phyloP scores from a whole-genome alignment of 352 stramenopile genomes.

The Phytophthora citrophthora region DNA sequence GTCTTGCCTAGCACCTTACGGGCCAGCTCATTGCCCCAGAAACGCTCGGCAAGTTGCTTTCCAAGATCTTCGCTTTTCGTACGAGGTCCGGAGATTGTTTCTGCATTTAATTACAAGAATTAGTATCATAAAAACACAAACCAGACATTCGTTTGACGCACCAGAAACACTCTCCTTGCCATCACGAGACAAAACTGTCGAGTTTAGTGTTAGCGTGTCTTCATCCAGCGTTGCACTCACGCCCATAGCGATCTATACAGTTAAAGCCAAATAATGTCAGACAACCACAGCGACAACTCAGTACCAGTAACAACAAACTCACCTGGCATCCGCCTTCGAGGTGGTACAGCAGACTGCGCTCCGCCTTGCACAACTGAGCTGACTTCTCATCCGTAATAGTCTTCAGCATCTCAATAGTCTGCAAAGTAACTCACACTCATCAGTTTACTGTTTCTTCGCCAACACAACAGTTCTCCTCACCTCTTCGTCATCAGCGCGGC shows the following conservation, averaged over 20 bases:
- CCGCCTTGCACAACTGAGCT: slow-evolving; percentile 79
- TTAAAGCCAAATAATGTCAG: slow-evolving; percentile 10
- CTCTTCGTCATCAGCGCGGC: slow-evolving; percentile 68
- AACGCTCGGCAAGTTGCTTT: slow-evolving; percentile 65
- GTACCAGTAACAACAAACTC: not conserved
- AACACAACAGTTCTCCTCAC: slow-evolving; percentile 17
- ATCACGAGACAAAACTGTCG: slow-evolving; percentile 76
- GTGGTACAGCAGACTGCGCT: slow-evolving; percentile 83
- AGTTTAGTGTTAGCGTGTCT: slow-evolving; percentile 71
- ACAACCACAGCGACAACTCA: not conserved
- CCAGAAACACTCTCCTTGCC: slow-evolving; percentile 64
- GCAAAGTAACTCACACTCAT: not conserved
- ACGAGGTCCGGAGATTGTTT: slow-evolving; percentile 63
- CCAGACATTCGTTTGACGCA: slow-evolving; percentile 25
- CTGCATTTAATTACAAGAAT: slow-evolving; percentile 14
- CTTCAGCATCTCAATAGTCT: slow-evolving; percentile 80
- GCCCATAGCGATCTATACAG: slow-evolving; percentile 76
- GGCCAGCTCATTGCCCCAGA: slow-evolving; percentile 62
- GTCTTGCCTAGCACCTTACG: slow-evolving; percentile 63
- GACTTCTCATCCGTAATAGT: slow-evolving; percentile 82
- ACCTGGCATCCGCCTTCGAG: slow-evolving; percentile 90
- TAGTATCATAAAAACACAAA: not conserved
- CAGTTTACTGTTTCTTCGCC: not conserved
- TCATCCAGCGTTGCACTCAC: slow-evolving; percentile 72
- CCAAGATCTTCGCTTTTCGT: slow-evolving; percentile 65